These are phyloP conservation scores for Sporodiniella umbellata DNA, from an alignment of 371 early-diverging fungal genomes.

Conservation along the genomic window DNA sequence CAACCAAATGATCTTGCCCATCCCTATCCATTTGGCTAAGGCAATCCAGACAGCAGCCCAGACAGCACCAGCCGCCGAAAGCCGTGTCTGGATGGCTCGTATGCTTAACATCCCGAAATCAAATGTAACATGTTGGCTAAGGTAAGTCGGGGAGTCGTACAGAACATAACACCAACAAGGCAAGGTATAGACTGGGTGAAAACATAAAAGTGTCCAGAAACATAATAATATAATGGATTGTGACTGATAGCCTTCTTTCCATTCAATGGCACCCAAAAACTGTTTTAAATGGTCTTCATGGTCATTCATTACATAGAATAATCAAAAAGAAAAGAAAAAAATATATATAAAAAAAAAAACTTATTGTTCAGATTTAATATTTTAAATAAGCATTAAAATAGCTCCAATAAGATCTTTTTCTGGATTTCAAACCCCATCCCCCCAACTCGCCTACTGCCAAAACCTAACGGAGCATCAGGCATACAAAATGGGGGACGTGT, in stretches of 20 bases:
- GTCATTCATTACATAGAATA: not conserved
- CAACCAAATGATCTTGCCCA: slow-evolving; percentile 9
- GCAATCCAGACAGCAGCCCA: slow-evolving; percentile 1
- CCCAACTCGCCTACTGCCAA: no score
- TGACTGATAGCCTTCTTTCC: slow-evolving; percentile 8
- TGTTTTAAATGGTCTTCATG: not conserved
- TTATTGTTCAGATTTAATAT: not conserved
- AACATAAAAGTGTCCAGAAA: slow-evolving; percentile 13
- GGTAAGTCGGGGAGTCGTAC: not conserved
- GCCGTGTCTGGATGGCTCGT: no score
- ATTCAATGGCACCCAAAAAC: not conserved
- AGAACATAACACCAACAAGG: slow-evolving; percentile 4
- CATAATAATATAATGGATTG: slow-evolving; percentile 3
- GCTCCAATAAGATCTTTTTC: no score
- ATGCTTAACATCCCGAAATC: no score
- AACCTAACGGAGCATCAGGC: no score
- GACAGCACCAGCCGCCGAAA: not conserved
- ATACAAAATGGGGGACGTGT: no score
- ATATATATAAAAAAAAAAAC: not conserved
- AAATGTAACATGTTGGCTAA: no score
- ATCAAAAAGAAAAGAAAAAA: not conserved
- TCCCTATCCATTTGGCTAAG: not conserved
- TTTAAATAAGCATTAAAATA: not conserved
- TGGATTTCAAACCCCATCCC: no score
- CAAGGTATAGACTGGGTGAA: slow-evolving; percentile 5